Conservation (phyloP, 306 rosid genomes). For the Glycyrrhiza uralensis region DNA sequence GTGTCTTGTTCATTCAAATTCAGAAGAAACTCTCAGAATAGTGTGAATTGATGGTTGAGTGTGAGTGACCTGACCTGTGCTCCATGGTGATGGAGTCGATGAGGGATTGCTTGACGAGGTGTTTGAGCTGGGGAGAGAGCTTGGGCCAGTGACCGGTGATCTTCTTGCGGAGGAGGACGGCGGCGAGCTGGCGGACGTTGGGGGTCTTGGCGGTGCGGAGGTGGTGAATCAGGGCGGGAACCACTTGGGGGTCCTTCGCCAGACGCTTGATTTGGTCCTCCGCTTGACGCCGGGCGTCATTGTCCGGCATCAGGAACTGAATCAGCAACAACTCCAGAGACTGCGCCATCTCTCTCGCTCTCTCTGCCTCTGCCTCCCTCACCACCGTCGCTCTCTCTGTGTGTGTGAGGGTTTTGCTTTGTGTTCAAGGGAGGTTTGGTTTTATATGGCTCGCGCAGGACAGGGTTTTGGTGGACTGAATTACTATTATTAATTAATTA, state of each 20-base stretch:
- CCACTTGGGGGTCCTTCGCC: constrained; percentile 89
- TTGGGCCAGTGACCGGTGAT: constrained; percentile 99
- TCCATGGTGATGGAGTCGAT: constrained; percentile 88
- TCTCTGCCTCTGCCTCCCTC: no score
- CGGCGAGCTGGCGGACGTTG: constrained; percentile 91
- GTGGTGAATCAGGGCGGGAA: constrained; percentile 86
- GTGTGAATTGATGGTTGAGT: no score
- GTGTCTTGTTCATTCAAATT: not conserved
- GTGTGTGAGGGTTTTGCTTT: constrained; percentile 20
- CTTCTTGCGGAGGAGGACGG: constrained; percentile 93
- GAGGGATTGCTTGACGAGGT: constrained; percentile 74
- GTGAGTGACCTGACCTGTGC: constrained; percentile 58
- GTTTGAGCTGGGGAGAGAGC: constrained; percentile 72
- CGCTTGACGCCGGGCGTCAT: constrained; percentile 97
- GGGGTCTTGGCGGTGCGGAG: constrained; percentile 97
- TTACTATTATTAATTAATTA: no score
- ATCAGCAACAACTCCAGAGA: constrained; percentile 86
- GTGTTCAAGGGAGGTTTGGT: not conserved
- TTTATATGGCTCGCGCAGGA: constrained; percentile 5
- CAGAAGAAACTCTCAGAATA: no score
- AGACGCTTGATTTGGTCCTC: constrained; percentile 95
- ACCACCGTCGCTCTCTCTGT: no score
- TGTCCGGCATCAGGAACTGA: constrained; percentile 96
- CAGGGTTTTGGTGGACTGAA: constrained; percentile 23
- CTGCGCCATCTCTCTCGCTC: constrained; percentile 58